These are phyloP conservation scores for Diutina rugosa DNA, from an alignment of 1,139 yeast genomes.

Conservation along the genomic window DNA sequence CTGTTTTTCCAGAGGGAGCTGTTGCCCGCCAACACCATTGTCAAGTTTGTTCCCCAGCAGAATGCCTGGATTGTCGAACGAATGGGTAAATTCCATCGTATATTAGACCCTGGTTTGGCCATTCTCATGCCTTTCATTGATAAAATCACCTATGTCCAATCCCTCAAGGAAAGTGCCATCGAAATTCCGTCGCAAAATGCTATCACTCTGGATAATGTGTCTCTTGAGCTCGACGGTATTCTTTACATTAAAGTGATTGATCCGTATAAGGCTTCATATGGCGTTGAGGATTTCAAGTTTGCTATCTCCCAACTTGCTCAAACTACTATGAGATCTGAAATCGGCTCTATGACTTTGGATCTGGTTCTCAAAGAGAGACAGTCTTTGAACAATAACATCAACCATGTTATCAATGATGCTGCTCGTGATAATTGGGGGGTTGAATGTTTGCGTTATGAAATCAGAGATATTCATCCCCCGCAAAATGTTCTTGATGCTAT, in stretches of 20 bases:
- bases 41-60: conserved; percentile 80
- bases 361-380: conserved; percentile 70
- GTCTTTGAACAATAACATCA: conserved; percentile 57
- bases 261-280: conserved; percentile 78
- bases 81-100: conserved; percentile 75
- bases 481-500: conserved; percentile 77
- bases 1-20: conserved; percentile 51
- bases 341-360: conserved; percentile 71
- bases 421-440: conserved; percentile 77
- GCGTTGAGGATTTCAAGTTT: conserved; percentile 80
- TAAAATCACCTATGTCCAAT: conserved; percentile 68
- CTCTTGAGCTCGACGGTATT: conserved; percentile 76
- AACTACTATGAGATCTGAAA: conserved; percentile 84
- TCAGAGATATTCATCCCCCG: conserved; percentile 84
- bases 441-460: conserved; percentile 72
- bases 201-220: conserved; percentile 77
- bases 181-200: conserved; percentile 81
- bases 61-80: conserved; percentile 88
- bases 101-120: conserved; percentile 70
- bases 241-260: conserved; percentile 67
- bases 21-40: conserved; percentile 61
- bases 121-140: conserved; percentile 62
- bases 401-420: conserved; percentile 72
- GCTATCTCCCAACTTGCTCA: conserved; percentile 81
- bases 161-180: conserved; percentile 69